Conservation (phyloP, 805 yeast species). For the Metschnikowia lochheadii region DNA sequence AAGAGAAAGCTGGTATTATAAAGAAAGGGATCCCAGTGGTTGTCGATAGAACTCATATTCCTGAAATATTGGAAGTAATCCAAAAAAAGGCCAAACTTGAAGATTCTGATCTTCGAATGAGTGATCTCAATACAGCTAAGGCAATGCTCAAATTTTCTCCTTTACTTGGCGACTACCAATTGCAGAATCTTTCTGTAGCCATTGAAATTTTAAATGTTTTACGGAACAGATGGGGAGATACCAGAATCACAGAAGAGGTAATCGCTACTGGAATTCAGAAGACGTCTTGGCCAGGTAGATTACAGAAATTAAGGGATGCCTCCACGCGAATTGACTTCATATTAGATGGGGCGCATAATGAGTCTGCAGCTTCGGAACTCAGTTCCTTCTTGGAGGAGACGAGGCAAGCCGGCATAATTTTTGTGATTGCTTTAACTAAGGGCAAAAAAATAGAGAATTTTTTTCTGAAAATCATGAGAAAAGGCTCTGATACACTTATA, state of each 20-base stretch:
- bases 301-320: conserved; percentile 44
- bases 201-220: conserved; percentile 47
- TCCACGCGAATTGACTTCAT: conserved; percentile 35
- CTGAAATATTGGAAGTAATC: conserved; percentile 48
- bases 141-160: conserved; percentile 45
- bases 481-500: conserved; percentile 50
- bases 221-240: conserved; percentile 16
- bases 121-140: conserved; percentile 18
- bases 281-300: conserved; percentile 84
- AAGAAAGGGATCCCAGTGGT: conserved; percentile 59
- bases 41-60: conserved; percentile 17
- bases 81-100: conserved; percentile 28
- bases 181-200: conserved; percentile 65
- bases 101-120: conserved; percentile 26
- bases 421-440: conserved; percentile 69
- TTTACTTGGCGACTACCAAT: conserved; percentile 69
- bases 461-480: conserved; percentile 45
- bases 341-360: conserved; percentile 93
- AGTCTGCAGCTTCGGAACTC: conserved; percentile 75
- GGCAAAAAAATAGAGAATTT: conserved; percentile 61
- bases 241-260: conserved; percentile 26
- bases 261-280: conserved; percentile 49
- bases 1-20: conserved; percentile 83
- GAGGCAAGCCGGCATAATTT: conserved; percentile 39
- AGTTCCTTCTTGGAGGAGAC: conserved; percentile 43